Evolutionary conservation across 495 filamentous ascomycete species (phyloP).

Genomic region (Jackrogersella minutella): DNA sequence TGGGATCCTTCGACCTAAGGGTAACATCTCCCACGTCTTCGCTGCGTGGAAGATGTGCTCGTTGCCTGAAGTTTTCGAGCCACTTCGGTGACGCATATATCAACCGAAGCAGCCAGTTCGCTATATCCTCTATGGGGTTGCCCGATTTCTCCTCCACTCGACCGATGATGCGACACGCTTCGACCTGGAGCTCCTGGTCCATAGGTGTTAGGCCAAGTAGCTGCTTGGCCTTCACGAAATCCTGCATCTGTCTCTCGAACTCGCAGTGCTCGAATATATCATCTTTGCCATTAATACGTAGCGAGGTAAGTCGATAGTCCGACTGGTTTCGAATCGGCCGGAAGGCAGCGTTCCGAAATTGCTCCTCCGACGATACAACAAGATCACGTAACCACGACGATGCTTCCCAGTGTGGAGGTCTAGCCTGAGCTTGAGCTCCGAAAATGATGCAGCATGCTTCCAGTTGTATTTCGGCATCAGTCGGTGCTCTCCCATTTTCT

Average conservation of each 20-base stretch:
- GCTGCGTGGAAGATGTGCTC: slow-evolving; percentile 58
- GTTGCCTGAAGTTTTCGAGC: slow-evolving; percentile 58
- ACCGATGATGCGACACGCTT: slow-evolving; percentile 60
- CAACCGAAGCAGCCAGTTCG: slow-evolving; percentile 59
- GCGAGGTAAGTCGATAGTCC: slow-evolving; percentile 47
- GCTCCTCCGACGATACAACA: slow-evolving; percentile 52
- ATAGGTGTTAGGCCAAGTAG: slow-evolving; percentile 61
- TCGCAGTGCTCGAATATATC: slow-evolving; percentile 58
- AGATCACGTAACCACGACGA: slow-evolving; percentile 64
- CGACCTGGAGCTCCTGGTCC: slow-evolving; percentile 60
- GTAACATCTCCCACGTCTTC: slow-evolving; percentile 56
- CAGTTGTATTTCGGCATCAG: slow-evolving; percentile 54
- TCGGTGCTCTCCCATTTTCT: slow-evolving; percentile 41
- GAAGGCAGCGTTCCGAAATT: slow-evolving; percentile 47
- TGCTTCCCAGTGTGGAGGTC: slow-evolving; percentile 36
- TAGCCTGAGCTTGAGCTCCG: slow-evolving; percentile 47
- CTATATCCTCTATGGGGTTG: slow-evolving; percentile 53
- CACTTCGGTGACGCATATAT: slow-evolving; percentile 52
- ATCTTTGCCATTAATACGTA: slow-evolving; percentile 57
- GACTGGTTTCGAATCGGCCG: slow-evolving; percentile 45
- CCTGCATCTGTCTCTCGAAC: slow-evolving; percentile 56
- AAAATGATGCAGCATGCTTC: slow-evolving; percentile 56
- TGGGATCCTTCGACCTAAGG: slow-evolving; percentile 58
- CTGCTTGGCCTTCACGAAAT: slow-evolving; percentile 58
- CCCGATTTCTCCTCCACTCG: slow-evolving; percentile 56